Base-by-base conservation (phyloP, 2,329 filamentous ascomycete species). In the Rugonectria rugulosa region DNA sequence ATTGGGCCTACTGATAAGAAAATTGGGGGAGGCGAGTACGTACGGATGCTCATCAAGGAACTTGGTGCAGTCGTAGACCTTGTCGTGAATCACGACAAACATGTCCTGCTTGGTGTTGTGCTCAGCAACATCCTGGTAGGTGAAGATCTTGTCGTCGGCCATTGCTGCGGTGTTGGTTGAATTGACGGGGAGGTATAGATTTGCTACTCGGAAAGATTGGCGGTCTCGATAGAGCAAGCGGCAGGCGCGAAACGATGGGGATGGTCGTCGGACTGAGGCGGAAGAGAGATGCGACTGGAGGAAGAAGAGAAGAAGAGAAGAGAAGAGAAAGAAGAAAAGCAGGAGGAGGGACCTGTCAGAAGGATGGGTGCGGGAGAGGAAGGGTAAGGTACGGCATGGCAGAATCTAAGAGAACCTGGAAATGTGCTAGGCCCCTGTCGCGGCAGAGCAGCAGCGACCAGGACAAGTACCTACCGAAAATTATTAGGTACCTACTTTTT, bases 41-140 rank as follows among this genome's bases (percentile, higher is more conserved):
- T 81, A 88, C 86, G 95, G 95, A 77, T 99, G 95, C 87, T 99
- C 95, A 74, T 98, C 94, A 67, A 98, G 82, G 78, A 99, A 99
- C 77, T 88, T 89, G 70, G 87, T 85, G 73, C 82, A 78, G 77
- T 98, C 86, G 86, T 98, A 99, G 80, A 99, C 88, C 83, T 97
- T 97, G 78, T 97, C 93, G 81, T 98, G 91, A 70, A 99, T 87
- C 62, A 97, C 89, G 70, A 97, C 75, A 81, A 84, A 97, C 63
- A 97, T 81, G 76, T 98, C 92, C 84, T 92, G 97, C 88, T 97
- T 97, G 78, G 85, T 88, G 81, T 89, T 91, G 85, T 96, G 92
- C 78, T 87, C 86, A 61, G 89, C 83, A 77, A 96, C 86, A 77
- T 97, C 91, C 71, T 88, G 81, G 79, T 87, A 91, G 70, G 90